phyloP scores from a whole-genome alignment of 1,284 basidiomycete genomes.

The Malassezia dermatis region DNA sequence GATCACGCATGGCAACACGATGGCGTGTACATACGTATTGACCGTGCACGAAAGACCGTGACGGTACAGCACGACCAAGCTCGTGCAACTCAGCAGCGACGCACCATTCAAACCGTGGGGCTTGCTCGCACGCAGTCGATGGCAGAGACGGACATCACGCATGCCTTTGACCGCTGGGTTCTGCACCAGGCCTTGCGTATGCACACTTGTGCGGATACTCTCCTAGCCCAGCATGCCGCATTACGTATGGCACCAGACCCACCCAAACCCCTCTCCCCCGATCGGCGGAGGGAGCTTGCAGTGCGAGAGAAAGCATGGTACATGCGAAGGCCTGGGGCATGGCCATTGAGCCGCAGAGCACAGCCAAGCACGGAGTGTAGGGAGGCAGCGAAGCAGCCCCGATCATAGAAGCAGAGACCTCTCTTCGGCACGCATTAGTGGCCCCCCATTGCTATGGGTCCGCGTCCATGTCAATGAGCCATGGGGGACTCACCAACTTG shows the following conservation, averaged over 20 bases:
- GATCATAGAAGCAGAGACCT: background rate
- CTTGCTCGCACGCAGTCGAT: background rate
- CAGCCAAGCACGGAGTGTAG: constrained; percentile 1
- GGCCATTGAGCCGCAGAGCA: background rate
- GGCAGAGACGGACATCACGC: background rate
- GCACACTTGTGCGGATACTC: background rate
- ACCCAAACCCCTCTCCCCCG: background rate
- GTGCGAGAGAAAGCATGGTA: constrained; percentile 11
- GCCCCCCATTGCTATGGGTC: constrained; percentile 15
- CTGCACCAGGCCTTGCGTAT: background rate
- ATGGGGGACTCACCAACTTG: constrained; percentile 14
- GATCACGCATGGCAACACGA: background rate
- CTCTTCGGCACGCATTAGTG: constrained; percentile 18
- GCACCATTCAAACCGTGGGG: background rate
- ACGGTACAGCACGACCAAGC: background rate
- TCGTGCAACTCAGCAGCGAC: background rate
- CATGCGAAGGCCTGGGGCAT: background rate
- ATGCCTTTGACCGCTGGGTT: background rate
- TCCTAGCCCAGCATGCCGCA: background rate
- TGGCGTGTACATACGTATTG: background rate
- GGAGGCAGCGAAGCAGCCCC: constrained; percentile 19
- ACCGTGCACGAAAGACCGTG: background rate
- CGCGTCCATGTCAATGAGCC: constrained; percentile 18
- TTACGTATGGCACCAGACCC: background rate
- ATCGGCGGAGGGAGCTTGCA: background rate